Conservation (phyloP, 2,329 filamentous ascomycete genomes). For the Cercospora beticola region DNA sequence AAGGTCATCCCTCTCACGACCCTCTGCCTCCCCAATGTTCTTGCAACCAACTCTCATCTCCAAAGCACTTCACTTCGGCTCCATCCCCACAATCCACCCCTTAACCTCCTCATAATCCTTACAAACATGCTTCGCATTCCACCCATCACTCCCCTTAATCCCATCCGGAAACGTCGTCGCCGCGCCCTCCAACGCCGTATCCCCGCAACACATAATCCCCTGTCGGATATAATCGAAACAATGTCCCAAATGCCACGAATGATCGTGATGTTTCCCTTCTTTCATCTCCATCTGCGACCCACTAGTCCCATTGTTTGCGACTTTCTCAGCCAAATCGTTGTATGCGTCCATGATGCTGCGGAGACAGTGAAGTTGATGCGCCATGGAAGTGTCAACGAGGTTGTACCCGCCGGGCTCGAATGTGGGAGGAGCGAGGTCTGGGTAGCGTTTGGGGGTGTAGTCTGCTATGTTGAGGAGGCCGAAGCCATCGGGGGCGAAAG, state of each 20-base stretch:
- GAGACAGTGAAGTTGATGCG: conserved; percentile 14
- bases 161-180: conserved; percentile 18
- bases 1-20: too few relatives aligned
- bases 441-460: conserved; percentile 3
- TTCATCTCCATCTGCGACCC: background rate
- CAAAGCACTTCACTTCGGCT: background rate
- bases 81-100: conserved; percentile 10
- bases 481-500: conserved; percentile 14
- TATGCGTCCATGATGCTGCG: conserved; percentile 13
- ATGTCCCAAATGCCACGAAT: conserved; percentile 17
- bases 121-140: conserved; percentile 17
- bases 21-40: too few relatives aligned
- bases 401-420: conserved; percentile 11
- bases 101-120: conserved; percentile 16
- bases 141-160: conserved; percentile 13
- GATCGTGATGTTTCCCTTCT: conserved; percentile 8
- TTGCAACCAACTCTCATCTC: background rate
- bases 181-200: conserved; percentile 16
- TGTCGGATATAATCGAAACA: conserved; percentile 17
- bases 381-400: conserved; percentile 14
- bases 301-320: background rate
- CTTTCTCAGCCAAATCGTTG: conserved; percentile 9
- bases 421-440: conserved; percentile 1
- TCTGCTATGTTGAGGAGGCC: conserved; percentile 11
- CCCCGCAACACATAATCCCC: conserved; percentile 18